Percentiles rank a stretch among this genome's conserved stretches.
Evolutionary conservation across 192 early-diverging fungal genomes (phyloP).

Genomic region (Linnemannia exigua): DNA sequence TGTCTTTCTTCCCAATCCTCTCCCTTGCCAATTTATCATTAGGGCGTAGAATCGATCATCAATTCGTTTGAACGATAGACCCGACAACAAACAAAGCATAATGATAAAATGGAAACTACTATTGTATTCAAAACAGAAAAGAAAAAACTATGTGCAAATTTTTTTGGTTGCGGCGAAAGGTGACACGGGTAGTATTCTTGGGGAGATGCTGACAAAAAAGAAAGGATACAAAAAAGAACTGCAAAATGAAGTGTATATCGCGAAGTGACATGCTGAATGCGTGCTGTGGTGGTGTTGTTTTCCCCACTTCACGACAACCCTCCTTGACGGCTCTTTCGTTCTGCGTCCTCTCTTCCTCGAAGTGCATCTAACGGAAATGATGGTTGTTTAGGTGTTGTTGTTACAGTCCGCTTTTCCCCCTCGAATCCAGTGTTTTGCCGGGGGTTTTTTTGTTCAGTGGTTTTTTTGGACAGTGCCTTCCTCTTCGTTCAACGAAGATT

Average conservation of each 20-base stretch:
- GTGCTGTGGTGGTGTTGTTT: neutral
- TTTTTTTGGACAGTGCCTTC: neutral
- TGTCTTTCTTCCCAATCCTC: constrained; percentile 3
- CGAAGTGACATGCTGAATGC: neutral
- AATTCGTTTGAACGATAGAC: constrained; percentile 29
- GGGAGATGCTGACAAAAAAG: neutral
- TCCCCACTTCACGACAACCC: neutral
- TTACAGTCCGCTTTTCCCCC: neutral
- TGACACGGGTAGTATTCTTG: neutral
- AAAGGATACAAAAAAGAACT: neutral
- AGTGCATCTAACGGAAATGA: neutral
- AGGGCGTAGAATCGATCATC: constrained; percentile 36
- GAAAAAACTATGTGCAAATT: constrained; percentile 37
- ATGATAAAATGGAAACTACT: constrained; percentile 1
- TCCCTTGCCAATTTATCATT: neutral
- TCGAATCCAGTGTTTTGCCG: neutral
- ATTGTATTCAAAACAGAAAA: constrained; percentile 13
- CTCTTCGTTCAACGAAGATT: neutral
- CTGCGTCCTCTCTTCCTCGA: neutral
- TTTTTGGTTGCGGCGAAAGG: constrained; percentile 1
- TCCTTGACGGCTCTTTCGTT: neutral
- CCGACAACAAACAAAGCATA: no score
- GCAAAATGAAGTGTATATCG: neutral
- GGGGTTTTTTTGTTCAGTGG: constrained; percentile 4
- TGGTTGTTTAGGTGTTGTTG: neutral